Conservation (phyloP, 768 basidiomycete species). For the Lactarius sanguifluus region DNA sequence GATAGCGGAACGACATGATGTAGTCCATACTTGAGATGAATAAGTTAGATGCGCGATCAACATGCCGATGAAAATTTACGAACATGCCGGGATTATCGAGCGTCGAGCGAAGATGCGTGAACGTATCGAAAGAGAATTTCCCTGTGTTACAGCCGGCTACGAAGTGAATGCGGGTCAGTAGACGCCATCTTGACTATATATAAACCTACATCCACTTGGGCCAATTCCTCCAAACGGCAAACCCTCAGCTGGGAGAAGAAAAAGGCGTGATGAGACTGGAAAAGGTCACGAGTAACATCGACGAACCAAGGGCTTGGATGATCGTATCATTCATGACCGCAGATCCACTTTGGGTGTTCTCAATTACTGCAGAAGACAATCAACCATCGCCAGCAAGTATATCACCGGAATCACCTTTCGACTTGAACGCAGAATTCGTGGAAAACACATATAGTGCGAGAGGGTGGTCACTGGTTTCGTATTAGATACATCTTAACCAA, state of each 20-base stretch:
- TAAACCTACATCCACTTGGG: constrained; percentile 62
- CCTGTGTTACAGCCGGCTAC: constrained; percentile 71
- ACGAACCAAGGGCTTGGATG: constrained; percentile 58
- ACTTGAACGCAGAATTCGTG: constrained; percentile 54
- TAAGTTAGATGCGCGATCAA: background rate
- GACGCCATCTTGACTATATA: background rate
- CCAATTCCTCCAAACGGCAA: constrained; percentile 77
- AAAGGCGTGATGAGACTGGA: background rate
- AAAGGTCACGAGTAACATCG: background rate
- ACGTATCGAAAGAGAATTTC: constrained; percentile 72
- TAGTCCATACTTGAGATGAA: constrained; percentile 36
- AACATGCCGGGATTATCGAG: constrained; percentile 45
- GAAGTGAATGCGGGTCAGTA: constrained; percentile 1
- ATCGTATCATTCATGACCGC: constrained; percentile 68
- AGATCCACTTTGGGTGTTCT: constrained; percentile 69
- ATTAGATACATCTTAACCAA: constrained; percentile 2
- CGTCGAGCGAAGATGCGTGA: constrained; percentile 70
- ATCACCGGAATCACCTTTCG: constrained; percentile 47
- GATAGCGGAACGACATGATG: constrained; percentile 38
- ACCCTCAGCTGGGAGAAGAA: constrained; percentile 46
- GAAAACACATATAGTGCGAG: constrained; percentile 79
- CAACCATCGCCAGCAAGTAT: background rate
- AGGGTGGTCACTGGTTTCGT: constrained; percentile 59
- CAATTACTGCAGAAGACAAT: constrained; percentile 48
- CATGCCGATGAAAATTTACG: constrained; percentile 15